Conservation (phyloP, 2,329 filamentous ascomycete genomes). For the Coniochaeta hoffmannii region DNA sequence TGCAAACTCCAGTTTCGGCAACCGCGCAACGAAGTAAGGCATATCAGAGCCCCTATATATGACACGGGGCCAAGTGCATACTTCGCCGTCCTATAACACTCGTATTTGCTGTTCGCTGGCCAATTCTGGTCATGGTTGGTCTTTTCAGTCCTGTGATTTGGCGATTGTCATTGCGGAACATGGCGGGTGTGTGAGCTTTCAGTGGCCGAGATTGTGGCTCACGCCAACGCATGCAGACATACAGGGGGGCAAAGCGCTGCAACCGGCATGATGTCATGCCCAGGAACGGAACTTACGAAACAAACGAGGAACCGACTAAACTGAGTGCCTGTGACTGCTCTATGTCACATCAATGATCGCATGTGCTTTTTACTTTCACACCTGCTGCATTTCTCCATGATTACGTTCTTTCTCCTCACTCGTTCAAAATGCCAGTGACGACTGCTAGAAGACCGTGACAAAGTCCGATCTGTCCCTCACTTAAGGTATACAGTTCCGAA, state of each 20-base stretch:
- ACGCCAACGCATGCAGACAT: background rate
- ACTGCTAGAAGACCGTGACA: background rate
- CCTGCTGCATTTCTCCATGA: background rate
- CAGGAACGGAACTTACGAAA: background rate
- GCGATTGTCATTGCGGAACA: too few species aligned
- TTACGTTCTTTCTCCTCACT: background rate
- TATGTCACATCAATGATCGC: background rate
- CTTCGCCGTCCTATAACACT: too few species aligned
- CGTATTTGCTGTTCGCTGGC: too few species aligned
- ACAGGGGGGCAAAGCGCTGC: background rate
- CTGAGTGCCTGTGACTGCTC: background rate
- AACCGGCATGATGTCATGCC: slow-evolving; percentile 1
- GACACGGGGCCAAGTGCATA: too few species aligned
- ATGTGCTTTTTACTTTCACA: background rate
- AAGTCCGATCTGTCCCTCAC: too few species aligned
- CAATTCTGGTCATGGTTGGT: too few species aligned
- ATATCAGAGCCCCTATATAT: too few species aligned
- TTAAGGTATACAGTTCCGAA: too few species aligned
- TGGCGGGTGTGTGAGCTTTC: too few species aligned
- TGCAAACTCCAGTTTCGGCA: too few species aligned
- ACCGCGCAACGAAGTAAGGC: too few species aligned
- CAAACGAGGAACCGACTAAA: background rate
- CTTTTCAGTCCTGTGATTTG: too few species aligned
- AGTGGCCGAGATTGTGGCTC: background rate
- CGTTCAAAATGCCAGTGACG: background rate